These are phyloP conservation scores for Vigna trinervia DNA, from an alignment of 306 rosid species.

Conservation along the genomic window DNA sequence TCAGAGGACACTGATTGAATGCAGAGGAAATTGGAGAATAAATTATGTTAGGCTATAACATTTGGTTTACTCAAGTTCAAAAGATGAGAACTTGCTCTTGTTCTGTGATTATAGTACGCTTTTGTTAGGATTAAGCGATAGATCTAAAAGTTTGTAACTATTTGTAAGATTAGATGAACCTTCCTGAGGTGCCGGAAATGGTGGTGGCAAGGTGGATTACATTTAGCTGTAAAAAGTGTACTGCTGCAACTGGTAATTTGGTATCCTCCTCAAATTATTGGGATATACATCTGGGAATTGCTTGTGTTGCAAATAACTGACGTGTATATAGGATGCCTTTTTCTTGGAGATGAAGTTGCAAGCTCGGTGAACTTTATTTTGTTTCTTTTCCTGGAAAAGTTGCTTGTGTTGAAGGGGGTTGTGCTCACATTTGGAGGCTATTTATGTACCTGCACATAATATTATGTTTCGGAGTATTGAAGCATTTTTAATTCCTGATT, in stretches of 20 bases:
- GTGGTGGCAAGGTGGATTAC: constrained; percentile 34
- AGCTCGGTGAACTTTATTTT: constrained; percentile 22
- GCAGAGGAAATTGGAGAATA: constrained; percentile 33
- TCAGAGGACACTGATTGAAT: constrained; percentile 20
- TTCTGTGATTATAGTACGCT: constrained; percentile 18
- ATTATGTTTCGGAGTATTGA: constrained; percentile 32
- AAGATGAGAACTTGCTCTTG: constrained; percentile 6
- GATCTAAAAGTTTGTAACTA: constrained; percentile 26
- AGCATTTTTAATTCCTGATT: constrained; percentile 32
- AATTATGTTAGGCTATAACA: constrained; percentile 30
- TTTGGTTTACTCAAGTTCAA: constrained; percentile 21
- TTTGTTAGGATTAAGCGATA: constrained; percentile 35
- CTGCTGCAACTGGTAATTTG: constrained; percentile 41
- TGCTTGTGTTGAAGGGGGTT: constrained; percentile 20
- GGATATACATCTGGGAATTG: constrained; percentile 33
- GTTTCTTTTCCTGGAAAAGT: constrained; percentile 3
- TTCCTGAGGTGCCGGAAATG: constrained; percentile 33
- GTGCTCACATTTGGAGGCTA: constrained; percentile 39
- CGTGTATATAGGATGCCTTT: constrained; percentile 42
- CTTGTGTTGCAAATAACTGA: constrained; percentile 20
- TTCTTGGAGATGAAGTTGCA: constrained; percentile 46
- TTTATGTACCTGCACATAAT: constrained; percentile 22
- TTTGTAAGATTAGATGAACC: constrained; percentile 27
- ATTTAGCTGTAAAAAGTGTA: constrained; percentile 30
- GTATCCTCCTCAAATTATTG: constrained; percentile 25